These are phyloP conservation scores for Letharia columbiana DNA, from an alignment of 495 filamentous ascomycete genomes.

Conservation along the genomic window DNA sequence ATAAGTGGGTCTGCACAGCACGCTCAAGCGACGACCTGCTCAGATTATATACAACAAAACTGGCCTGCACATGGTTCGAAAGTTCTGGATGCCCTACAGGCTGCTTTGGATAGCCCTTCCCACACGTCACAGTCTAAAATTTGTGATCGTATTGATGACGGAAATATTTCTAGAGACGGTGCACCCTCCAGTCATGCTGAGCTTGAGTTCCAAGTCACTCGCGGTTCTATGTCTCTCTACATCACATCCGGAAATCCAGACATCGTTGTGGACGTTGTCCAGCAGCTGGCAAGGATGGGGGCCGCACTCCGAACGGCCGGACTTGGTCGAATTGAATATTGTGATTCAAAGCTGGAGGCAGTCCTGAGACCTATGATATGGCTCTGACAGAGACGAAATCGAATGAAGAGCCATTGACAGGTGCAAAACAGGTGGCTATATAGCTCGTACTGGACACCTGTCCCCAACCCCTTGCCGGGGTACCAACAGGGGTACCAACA, in stretches of 20 bases:
- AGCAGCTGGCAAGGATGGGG: conserved; percentile 24
- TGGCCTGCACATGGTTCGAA: conserved; percentile 21
- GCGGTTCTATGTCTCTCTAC: not conserved
- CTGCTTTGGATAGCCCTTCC: not conserved
- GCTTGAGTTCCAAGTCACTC: not conserved
- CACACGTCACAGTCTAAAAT: not conserved
- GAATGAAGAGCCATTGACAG: too few relatives aligned
- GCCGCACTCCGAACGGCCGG: conserved; percentile 21
- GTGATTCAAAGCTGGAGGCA: not conserved
- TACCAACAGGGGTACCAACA: too few relatives aligned
- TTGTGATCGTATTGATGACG: not conserved
- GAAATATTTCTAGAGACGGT: not conserved
- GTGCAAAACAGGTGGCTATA: too few relatives aligned
- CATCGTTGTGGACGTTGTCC: conserved; percentile 13
- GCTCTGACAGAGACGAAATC: too few relatives aligned
- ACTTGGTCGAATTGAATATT: conserved; percentile 17
- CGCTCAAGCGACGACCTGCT: conserved; percentile 27
- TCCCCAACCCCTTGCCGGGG: too few relatives aligned
- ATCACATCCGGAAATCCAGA: not conserved
- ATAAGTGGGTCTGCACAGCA: conserved; percentile 21
- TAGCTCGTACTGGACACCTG: too few relatives aligned
- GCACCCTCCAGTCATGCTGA: not conserved
- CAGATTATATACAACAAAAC: conserved; percentile 17
- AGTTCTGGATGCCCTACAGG: conserved; percentile 7
- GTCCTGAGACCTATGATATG: too few relatives aligned